Evolutionary conservation across 495 filamentous ascomycete species (phyloP).

Genomic region (Trichocladium antarcticum): DNA sequence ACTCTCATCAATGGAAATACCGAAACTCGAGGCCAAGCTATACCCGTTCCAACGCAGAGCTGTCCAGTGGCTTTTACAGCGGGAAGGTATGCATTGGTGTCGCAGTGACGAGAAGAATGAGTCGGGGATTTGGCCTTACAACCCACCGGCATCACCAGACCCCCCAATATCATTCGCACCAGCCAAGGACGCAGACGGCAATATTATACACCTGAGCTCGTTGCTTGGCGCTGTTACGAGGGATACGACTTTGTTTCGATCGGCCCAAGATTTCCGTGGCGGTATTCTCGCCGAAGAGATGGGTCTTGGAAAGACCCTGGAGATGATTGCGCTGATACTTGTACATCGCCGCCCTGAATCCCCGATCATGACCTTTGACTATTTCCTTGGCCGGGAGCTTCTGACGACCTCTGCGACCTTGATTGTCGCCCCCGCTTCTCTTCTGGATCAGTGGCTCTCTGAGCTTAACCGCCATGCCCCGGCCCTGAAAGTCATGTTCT

Average conservation of each 20-base stretch:
- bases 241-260: constrained; percentile 38
- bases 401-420: constrained; percentile 54
- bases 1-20: constrained; percentile 16
- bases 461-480: constrained; percentile 59
- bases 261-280: constrained; percentile 42
- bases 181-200: constrained; percentile 25
- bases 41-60: constrained; percentile 39
- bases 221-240: constrained; percentile 51
- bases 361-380: constrained; percentile 12
- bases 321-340: constrained; percentile 67
- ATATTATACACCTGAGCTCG: constrained; percentile 41
- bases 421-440: constrained; percentile 74
- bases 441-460: constrained; percentile 76
- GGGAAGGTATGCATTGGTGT: constrained; percentile 34
- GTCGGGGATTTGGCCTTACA: constrained; percentile 11
- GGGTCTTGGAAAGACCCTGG: constrained; percentile 91
- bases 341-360: constrained; percentile 40
- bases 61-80: constrained; percentile 36
- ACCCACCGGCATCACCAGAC: not conserved
- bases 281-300: constrained; percentile 87
- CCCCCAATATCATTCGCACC: constrained; percentile 10
- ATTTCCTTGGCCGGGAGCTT: constrained; percentile 28
- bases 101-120: not conserved
- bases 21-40: constrained; percentile 24
- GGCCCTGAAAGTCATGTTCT: constrained; percentile 28